Percentiles rank a stretch among this genome's conserved stretches.
Evolutionary conservation across 495 filamentous ascomycete genomes (phyloP).

Genomic region (Neurospora hispaniola): DNA sequence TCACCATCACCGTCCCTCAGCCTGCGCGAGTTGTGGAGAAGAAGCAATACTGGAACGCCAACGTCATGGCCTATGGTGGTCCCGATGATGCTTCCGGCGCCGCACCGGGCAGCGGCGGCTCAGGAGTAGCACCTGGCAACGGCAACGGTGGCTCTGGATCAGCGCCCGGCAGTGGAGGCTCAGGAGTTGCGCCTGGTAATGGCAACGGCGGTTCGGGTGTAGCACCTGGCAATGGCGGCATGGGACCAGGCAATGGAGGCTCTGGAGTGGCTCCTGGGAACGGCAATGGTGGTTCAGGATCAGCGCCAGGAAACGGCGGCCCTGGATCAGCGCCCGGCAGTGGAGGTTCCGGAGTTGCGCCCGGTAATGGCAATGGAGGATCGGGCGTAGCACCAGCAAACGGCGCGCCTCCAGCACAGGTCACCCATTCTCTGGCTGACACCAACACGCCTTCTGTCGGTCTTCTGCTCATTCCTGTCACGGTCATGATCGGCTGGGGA

Average conservation of each 20-base stretch:
- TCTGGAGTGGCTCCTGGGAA: constrained; percentile 1
- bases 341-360: constrained; percentile 7
- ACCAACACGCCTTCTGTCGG: constrained; percentile 5
- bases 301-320: constrained; percentile 3
- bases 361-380: neutral
- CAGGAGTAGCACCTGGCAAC: neutral
- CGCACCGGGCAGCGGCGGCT: neutral
- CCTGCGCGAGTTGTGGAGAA: neutral
- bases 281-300: constrained; percentile 4
- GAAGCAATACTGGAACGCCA: neutral
- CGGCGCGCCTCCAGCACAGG: constrained; percentile 8
- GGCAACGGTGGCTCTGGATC: neutral
- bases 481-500: neutral
- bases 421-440: constrained; percentile 8
- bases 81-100: neutral
- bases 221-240: neutral
- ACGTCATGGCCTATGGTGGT: neutral
- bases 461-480: constrained; percentile 4
- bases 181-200: neutral
- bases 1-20: constrained; percentile 9
- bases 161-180: neutral
- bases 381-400: neutral
- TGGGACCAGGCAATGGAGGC: constrained; percentile 1
- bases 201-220: neutral
- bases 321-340: constrained; percentile 6